These are phyloP conservation scores for Thalassiosira sp. DNA, from an alignment of 352 stramenopile genomes.

Conservation along the genomic window DNA sequence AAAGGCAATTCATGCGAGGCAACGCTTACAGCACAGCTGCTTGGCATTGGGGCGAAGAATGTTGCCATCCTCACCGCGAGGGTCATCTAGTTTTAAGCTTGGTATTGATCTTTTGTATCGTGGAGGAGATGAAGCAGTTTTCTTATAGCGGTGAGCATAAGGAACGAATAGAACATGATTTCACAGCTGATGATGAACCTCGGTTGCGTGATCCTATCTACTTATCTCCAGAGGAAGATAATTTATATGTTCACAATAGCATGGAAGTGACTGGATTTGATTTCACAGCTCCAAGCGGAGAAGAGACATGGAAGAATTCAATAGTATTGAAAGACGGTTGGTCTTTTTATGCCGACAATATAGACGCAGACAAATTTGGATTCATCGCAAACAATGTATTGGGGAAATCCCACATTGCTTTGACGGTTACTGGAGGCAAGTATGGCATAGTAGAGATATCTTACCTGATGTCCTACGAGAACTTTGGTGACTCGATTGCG, in stretches of 20 bases:
- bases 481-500: conserved; percentile 43
- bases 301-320: conserved; percentile 20
- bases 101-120: neutral
- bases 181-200: neutral
- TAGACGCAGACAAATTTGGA: conserved; percentile 39
- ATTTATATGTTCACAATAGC: conserved; percentile 32
- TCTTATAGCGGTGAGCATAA: neutral
- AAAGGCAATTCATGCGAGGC: neutral
- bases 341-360: conserved; percentile 34
- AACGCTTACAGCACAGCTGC: neutral
- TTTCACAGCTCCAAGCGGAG: conserved; percentile 34
- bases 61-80: neutral
- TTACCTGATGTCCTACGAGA: conserved; percentile 47
- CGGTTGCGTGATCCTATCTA: neutral
- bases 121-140: neutral
- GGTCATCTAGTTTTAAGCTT: neutral
- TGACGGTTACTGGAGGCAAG: conserved; percentile 31
- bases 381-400: conserved; percentile 25
- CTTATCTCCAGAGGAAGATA: conserved; percentile 24
- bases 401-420: conserved; percentile 20
- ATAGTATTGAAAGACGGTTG: conserved; percentile 39
- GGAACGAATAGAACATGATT: neutral
- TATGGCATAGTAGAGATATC: conserved; percentile 35
- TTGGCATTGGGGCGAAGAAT: neutral
- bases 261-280: conserved; percentile 23